Conservation (phyloP, 2,329 filamentous ascomycete species). For the Fusarium nematophilum region DNA sequence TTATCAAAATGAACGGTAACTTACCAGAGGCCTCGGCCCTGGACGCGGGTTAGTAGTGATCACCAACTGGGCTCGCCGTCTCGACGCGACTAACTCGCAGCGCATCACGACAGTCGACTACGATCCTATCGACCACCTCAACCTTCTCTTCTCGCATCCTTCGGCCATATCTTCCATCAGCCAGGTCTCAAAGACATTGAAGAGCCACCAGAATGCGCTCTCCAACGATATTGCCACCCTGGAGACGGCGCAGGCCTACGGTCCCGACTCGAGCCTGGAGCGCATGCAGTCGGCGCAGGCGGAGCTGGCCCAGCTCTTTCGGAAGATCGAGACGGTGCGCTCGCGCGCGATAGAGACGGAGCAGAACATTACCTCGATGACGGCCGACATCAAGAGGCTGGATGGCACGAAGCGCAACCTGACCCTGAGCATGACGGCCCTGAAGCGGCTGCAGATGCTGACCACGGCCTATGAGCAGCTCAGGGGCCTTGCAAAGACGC, state of each 20-base stretch:
- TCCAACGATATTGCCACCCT: conserved; percentile 80
- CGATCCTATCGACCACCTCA: conserved; percentile 92
- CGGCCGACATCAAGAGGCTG: conserved; percentile 96
- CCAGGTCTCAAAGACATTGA: conserved; percentile 78
- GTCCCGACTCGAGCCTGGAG: conserved; percentile 87
- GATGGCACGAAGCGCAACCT: conserved; percentile 97
- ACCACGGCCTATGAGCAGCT: conserved; percentile 99
- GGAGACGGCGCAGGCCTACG: conserved; percentile 82
- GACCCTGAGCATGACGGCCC: conserved; percentile 95
- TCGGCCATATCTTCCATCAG: conserved; percentile 83
- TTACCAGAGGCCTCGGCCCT: conserved; percentile 53
- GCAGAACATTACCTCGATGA: conserved; percentile 97
- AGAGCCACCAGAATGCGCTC: conserved; percentile 82
- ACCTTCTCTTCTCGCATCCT: conserved; percentile 91
- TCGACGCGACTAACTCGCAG: conserved; percentile 35
- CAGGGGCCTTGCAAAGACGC: conserved; percentile 80
- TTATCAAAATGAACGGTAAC: conserved; percentile 55
- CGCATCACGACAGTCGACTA: conserved; percentile 71
- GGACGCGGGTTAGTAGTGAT: conserved; percentile 55
- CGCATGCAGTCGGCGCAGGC: conserved; percentile 92
- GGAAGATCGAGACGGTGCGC: conserved; percentile 93
- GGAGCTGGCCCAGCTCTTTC: conserved; percentile 90
- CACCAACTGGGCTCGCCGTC: conserved; percentile 15
- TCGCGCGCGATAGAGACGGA: conserved; percentile 92
- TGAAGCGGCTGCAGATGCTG: conserved; percentile 98